Evolutionary conservation across 305 asterid species (phyloP), one percentile per base, ranked within the genome.

Genomic region (Fraxinus sp.): DNA sequence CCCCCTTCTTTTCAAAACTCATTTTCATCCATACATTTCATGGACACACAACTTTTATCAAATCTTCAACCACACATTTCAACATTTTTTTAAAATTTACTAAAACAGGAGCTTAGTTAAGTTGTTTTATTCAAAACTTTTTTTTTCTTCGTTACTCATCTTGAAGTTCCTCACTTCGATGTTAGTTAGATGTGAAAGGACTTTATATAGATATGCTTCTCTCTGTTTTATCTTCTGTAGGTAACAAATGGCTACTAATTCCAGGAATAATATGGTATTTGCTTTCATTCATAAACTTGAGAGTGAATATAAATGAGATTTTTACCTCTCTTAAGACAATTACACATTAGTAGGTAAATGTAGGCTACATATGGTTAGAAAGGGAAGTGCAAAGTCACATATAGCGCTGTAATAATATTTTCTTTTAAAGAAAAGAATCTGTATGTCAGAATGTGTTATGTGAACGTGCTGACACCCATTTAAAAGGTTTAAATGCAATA

Each of bases 401-500:
- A 64, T 57, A 78, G 20, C 30, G 16, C 30, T 36, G 57, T 26
- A 30, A 18, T 68, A 18, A 44, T 20, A 30, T 0, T 64, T 77
- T 41, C 32, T 39, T 24, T 32, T 49, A 71, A 18, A 68, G 73
- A 52, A 32, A 18, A 68, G 62, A 28, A 52, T 33, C 16, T 36
- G 46, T 32, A 3, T 36, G 74, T 41, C 57, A 3, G 14, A 28
- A 79, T 79, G 72, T 66, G 18, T 22, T 78, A 68, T 3, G 16
- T 1, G 41, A 71, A 41, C 49, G 18, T 57, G 46, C 80, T 0
- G 14, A 7, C 39, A 18, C 18, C 41, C 39, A 2, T 85, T 55
- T 75, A 14, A 46, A 57, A 73, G 22, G 55, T 64, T 73, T 79
- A 49, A 71, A 36, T 78, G 74, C 64, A 55, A 37, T 72, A 72